Evolutionary conservation across 768 basidiomycete genomes (phyloP), one percentile per base, ranked within the genome.

Genomic region (Lactifluus volemus): DNA sequence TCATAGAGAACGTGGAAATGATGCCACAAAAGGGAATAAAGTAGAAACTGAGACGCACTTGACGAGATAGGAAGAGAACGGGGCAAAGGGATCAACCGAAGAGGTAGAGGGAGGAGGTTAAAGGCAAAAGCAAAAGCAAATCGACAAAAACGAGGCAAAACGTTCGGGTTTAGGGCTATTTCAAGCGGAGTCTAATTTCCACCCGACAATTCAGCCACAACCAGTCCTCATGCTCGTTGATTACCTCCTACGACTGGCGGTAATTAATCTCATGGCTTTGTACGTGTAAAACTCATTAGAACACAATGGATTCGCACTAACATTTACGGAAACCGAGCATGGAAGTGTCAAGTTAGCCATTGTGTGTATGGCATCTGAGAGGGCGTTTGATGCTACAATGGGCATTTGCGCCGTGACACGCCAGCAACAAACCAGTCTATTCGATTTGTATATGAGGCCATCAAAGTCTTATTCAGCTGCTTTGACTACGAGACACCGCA

Each of bases 151-250:
- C 58, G 51, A 60, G 59, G 32, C 32, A 34, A 34, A 5, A 52
- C 49, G 53, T 64, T 63, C 58, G 61, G 64, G 64, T 58, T 58
- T 63, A 54, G 57, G 64, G 61, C 55, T 53, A 58, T 51, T 65
- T 65, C 25, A 53, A 39, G 53, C 64, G 64, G 64, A 65, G 64
- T 58, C 29, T 34, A 30, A 65, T 63, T 49, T 0, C 19, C 32
- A 21, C 51, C 19, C 51, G 42, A 34, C 12, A 50, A 7, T 32
- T 36, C 39, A 38, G 60, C 60, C 60, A 61, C 60, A 48, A 14
- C 17, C 9, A 34, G 32, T 2, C 9, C 32, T 34, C 6, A 34
- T 9, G 9, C 32, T 25, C 25, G 1, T 25, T 25, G 25, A 34
- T 34, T 34, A 9, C 32, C 9, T 4, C 12, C 3, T 19, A 19